Evolutionary conservation across 352 stramenopile species (phyloP), one percentile per base, ranked within the genome.

Genomic region (Pythium vanterpoolii): DNA sequence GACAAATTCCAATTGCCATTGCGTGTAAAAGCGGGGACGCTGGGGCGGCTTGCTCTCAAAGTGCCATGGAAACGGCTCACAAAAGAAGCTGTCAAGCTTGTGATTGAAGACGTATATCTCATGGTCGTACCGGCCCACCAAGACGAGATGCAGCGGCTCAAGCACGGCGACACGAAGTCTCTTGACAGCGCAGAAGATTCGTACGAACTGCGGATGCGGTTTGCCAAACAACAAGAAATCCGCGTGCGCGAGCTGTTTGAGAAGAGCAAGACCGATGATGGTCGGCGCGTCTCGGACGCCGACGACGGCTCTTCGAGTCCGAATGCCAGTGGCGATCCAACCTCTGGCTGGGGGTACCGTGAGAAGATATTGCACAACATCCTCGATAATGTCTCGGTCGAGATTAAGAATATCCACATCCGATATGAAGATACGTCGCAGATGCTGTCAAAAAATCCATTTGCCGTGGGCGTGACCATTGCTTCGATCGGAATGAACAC

Each of bases 311-410:
- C 27, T 36, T 39, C 38, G 23, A 49, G 14, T 18, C 27, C 59
- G 3, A 50, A n/a, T 4, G 40, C 0, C 6, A 26, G 68, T 63
- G 31, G 67, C 4, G 83, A 89, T 44, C 72, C 73, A 18, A 87
- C 79, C 2, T 76, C 77, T 0, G 72, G 69, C 0, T 93, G 83
- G 81, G 80, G 83, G 11, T 91, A 88, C 42, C 77, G 82, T 16
- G 83, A 93, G 31, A 88, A 90, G 50, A 93, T 95, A 19, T 40
- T 92, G 16, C 84, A 89, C 64, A 90, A 85, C 16, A 87, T 95
- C 43, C 51, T 93, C 9, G 82, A 95, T 59, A 95, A 95, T 45
- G 77, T 93, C 1, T 83, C 76, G 26, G 82, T 95, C 46, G 82
- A 95, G 68, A 79, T 93, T 42, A 73, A 74, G 23, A 89, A 90